Base-by-base conservation (phyloP, 2,329 filamentous ascomycete species). In the Didymella pinodella region DNA sequence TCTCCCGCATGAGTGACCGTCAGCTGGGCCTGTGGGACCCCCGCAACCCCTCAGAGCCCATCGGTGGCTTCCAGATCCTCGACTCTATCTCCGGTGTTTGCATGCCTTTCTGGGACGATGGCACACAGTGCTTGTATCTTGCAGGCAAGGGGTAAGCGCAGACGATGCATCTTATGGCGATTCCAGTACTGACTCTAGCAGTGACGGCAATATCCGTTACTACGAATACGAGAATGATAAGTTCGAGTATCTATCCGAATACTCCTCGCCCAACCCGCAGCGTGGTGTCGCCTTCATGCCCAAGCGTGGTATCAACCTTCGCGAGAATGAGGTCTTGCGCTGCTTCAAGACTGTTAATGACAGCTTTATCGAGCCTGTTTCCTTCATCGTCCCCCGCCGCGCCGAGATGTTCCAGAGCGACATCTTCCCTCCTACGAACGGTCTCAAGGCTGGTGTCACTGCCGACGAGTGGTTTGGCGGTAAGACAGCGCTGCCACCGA, bases 31-130 rank as follows among this genome's bases (percentile, higher is more conserved):
- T 99, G 36, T 99, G 95, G 95, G 95, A 99, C 82, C 88, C 93
- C 47, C 91, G 93, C 68, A 89, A 87, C 65, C 86, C 88, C 18
- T 80, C 78, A 34, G 90, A 96, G 71, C 95, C 95, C 48, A 90
- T 98, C 70, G 93, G 92, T 49, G 93, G 93, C 16, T 97, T 97
- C 81, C 89, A 87, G 70, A 90, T 91, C 68, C 85, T 99, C 48
- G 95, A 99, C 80, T 96, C 92, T 46, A 97, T 97, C 72, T 97
- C 94, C 45, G 95, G 95, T 76, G 93, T 99, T 60, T 96, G 93
- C 85, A 97, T 99, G 92, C 95, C 95, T 31, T 98, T 99, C 86
- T 99, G 95, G 95, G 95, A 99, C 76, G 94, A 98, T 61, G 92
- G 93, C 61, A 97, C 92, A 51, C 93, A 95, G 81, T 96, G 92